Evolutionary conservation across 2,329 filamentous ascomycete species (phyloP).

Genomic region (Alternaria ventricosa): DNA sequence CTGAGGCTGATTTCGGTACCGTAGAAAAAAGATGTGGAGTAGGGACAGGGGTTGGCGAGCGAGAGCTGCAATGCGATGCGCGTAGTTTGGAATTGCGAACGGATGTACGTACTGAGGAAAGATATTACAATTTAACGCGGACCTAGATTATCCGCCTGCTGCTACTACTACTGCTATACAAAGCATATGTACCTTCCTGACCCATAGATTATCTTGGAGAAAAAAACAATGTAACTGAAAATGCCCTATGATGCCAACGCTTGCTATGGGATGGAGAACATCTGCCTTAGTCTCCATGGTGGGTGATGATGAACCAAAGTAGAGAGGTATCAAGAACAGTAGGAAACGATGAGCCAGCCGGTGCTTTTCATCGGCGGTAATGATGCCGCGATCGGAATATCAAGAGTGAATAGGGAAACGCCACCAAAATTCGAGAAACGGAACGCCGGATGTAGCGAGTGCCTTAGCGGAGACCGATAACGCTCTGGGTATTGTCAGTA

Average conservation of each 20-base stretch:
- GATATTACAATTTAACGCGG: slow-evolving; percentile 24
- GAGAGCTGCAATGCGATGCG: not conserved
- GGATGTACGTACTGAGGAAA: not conserved
- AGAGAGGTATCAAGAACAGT: slow-evolving; percentile 38
- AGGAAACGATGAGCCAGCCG: slow-evolving; percentile 15
- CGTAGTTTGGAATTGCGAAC: not conserved
- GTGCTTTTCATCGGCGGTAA: slow-evolving; percentile 18
- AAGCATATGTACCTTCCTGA: slow-evolving; percentile 20
- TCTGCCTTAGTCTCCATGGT: slow-evolving; percentile 18
- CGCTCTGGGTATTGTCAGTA: slow-evolving; percentile 63
- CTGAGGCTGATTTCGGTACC: not conserved
- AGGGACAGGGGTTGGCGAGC: not conserved
- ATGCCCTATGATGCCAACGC: slow-evolving; percentile 16
- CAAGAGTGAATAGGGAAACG: slow-evolving; percentile 8
- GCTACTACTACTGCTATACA: slow-evolving; percentile 17
- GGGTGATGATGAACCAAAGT: slow-evolving; percentile 14
- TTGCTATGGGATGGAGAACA: slow-evolving; percentile 32
- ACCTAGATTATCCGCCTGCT: slow-evolving; percentile 2
- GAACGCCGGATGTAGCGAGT: not conserved
- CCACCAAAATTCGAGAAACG: slow-evolving; percentile 26
- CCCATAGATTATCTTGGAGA: slow-evolving; percentile 5
- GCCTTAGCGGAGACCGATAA: slow-evolving; percentile 77
- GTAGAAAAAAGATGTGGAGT: not conserved
- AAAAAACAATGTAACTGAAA: slow-evolving; percentile 16
- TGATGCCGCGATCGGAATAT: slow-evolving; percentile 13